Conservation (phyloP, 495 filamentous ascomycete species). For the Penicillium goetzii region DNA sequence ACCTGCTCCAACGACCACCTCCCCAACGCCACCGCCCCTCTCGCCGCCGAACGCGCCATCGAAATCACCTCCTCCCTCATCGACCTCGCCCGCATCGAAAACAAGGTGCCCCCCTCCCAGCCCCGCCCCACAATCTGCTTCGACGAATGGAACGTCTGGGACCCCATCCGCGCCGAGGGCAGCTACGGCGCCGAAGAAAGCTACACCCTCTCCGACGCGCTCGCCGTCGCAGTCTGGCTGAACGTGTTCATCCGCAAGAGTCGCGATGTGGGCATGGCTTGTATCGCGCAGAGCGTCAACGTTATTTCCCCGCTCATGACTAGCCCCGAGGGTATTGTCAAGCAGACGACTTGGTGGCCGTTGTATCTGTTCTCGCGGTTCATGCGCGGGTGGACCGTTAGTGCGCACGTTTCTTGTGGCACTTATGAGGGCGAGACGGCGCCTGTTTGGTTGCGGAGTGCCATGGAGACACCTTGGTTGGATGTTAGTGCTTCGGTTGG, state of each 20-base stretch:
- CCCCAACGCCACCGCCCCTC: slow-evolving; percentile 67
- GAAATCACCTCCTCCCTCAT: slow-evolving; percentile 68
- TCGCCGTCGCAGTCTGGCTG: slow-evolving; percentile 73
- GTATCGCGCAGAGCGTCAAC: slow-evolving; percentile 79
- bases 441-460: slow-evolving; percentile 65
- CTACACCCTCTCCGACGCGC: slow-evolving; percentile 76
- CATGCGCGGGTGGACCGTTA: slow-evolving; percentile 73
- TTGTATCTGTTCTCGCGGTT: slow-evolving; percentile 70
- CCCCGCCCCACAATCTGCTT: slow-evolving; percentile 73
- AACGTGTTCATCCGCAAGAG: slow-evolving; percentile 82
- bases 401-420: slow-evolving; percentile 59
- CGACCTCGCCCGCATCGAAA: slow-evolving; percentile 75
- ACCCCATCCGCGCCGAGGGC: slow-evolving; percentile 70
- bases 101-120: slow-evolving; percentile 57
- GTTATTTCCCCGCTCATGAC: slow-evolving; percentile 81
- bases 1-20: slow-evolving; percentile 59
- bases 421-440: slow-evolving; percentile 66
- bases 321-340: slow-evolving; percentile 59
- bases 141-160: slow-evolving; percentile 89
- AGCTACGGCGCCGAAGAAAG: slow-evolving; percentile 68
- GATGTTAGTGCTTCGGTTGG: slow-evolving; percentile 69
- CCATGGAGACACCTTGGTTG: slow-evolving; percentile 69
- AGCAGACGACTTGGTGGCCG: slow-evolving; percentile 81
- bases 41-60: slow-evolving; percentile 74
- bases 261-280: slow-evolving; percentile 74